Percentiles rank a stretch among this genome's conserved stretches.
These are phyloP conservation scores for Fusarium sulawesiense DNA, from an alignment of 2,329 filamentous ascomycete genomes.

Conservation along the genomic window DNA sequence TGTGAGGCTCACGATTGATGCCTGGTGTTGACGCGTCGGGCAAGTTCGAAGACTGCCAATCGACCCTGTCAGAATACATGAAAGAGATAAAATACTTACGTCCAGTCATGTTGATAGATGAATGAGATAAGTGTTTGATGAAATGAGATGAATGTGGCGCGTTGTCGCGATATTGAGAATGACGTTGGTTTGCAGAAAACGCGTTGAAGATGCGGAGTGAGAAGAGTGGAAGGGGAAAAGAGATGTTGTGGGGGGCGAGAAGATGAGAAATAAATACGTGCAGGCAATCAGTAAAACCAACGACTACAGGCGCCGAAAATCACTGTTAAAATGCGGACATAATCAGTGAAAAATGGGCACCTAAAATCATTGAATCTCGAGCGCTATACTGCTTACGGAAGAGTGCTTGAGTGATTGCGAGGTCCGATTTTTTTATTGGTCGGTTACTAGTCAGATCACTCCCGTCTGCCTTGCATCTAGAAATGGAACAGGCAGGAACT, in stretches of 20 bases:
- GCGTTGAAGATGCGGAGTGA: constrained; percentile 41
- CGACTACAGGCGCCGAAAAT: constrained; percentile 29
- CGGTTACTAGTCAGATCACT: constrained; percentile 25
- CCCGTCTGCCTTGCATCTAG: constrained; percentile 9
- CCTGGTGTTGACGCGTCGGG: neutral
- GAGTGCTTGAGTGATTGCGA: constrained; percentile 10
- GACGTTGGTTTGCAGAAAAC: constrained; percentile 41
- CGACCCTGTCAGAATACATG: neutral
- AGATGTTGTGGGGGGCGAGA: constrained; percentile 45
- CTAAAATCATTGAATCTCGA: constrained; percentile 5
- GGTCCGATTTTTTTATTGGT: constrained; percentile 42
- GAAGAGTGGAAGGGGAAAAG: constrained; percentile 38
- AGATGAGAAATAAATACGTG: constrained; percentile 53
- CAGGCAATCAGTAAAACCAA: constrained; percentile 51
- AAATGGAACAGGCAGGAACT: constrained; percentile 7
- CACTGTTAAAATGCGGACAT: constrained; percentile 33
- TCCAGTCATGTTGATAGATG: constrained; percentile 74
- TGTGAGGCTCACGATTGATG: constrained; percentile 3
- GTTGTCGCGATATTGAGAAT: constrained; percentile 45
- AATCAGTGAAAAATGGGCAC: constrained; percentile 45
- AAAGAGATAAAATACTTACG: constrained; percentile 64
- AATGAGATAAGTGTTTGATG: constrained; percentile 42
- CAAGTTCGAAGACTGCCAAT: neutral
- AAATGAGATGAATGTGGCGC: constrained; percentile 46
- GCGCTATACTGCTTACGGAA: constrained; percentile 33